Evolutionary conservation across 768 basidiomycete species (phyloP).

Genomic region (Macrolepiota fuliginosa): DNA sequence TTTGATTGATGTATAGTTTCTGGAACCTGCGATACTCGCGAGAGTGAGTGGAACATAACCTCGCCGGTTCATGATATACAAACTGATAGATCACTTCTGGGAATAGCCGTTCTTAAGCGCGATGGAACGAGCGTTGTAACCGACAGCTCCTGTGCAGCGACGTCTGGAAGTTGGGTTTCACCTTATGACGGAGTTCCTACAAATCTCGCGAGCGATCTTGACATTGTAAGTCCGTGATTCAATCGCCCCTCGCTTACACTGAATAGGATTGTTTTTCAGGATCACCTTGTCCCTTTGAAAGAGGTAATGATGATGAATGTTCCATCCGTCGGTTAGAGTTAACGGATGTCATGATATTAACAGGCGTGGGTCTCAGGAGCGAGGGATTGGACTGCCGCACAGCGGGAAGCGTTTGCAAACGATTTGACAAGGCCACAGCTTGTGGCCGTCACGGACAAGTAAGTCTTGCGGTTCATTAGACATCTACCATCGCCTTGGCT

Average conservation of each 20-base stretch:
- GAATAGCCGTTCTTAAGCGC: slow-evolving; percentile 39
- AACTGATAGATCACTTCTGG: not conserved
- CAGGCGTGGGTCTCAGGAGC: slow-evolving; percentile 59
- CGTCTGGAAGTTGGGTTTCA: slow-evolving; percentile 51
- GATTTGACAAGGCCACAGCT: slow-evolving; percentile 55
- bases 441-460: slow-evolving; percentile 44
- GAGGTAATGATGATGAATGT: slow-evolving; percentile 29
- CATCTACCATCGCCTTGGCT: not conserved
- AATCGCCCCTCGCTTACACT: not conserved
- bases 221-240: slow-evolving; percentile 38
- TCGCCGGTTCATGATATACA: not conserved
- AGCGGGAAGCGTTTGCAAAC: slow-evolving; percentile 52
- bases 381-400: slow-evolving; percentile 45
- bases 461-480: slow-evolving; percentile 10
- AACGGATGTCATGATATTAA: not conserved
- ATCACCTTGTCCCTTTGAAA: slow-evolving; percentile 54
- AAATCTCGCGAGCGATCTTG: slow-evolving; percentile 42
- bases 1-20: slow-evolving; percentile 30
- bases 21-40: slow-evolving; percentile 50
- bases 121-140: slow-evolving; percentile 44
- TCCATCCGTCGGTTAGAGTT: not conserved
- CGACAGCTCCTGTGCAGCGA: slow-evolving; percentile 35
- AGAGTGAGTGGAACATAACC: slow-evolving; percentile 34
- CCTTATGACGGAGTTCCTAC: slow-evolving; percentile 49
- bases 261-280: slow-evolving; percentile 25